These are phyloP conservation scores for Vigna angularis DNA, from an alignment of 306 rosid genomes.

Conservation along the genomic window DNA sequence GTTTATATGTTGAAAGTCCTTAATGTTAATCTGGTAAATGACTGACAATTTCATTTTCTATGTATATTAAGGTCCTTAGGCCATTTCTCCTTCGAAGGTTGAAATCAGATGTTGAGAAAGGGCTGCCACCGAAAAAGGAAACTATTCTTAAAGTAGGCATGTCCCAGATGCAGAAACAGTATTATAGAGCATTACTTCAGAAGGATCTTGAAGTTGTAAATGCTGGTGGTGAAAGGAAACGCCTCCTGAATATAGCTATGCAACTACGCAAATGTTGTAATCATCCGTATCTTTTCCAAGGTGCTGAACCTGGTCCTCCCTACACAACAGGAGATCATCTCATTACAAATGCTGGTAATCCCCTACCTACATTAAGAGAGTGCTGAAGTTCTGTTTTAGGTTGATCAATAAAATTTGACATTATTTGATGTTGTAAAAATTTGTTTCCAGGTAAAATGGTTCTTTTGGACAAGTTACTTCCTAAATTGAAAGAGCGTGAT, in stretches of 20 bases:
- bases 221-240: conserved; percentile 99
- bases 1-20: conserved; percentile 28
- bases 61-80: conserved; percentile 80
- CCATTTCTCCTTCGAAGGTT: conserved; percentile 97
- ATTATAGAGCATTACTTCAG: conserved; percentile 90
- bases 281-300: conserved; percentile 98
- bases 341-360: conserved; percentile 85
- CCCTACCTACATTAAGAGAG: conserved; percentile 31
- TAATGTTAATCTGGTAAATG: conserved; percentile 19
- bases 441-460: conserved; percentile 90
- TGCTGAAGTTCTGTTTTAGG: conserved; percentile 27
- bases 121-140: conserved; percentile 97
- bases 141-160: conserved; percentile 98
- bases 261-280: conserved; percentile 98
- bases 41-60: conserved; percentile 37
- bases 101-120: conserved; percentile 99
- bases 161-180: conserved; percentile 99
- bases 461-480: conserved; percentile 97
- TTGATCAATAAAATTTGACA: conserved; percentile 16
- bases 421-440: conserved; percentile 1
- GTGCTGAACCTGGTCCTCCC: conserved; percentile 99
- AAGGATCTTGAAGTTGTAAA: conserved; percentile 99
- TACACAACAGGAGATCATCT: conserved; percentile 98
- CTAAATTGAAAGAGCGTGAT: conserved; percentile 96
- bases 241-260: conserved; percentile 97